Percentiles rank a stretch among this genome's conserved stretches.
Conservation (phyloP, 2,329 filamentous ascomycete species). For the Epichloe sylvatica region DNA sequence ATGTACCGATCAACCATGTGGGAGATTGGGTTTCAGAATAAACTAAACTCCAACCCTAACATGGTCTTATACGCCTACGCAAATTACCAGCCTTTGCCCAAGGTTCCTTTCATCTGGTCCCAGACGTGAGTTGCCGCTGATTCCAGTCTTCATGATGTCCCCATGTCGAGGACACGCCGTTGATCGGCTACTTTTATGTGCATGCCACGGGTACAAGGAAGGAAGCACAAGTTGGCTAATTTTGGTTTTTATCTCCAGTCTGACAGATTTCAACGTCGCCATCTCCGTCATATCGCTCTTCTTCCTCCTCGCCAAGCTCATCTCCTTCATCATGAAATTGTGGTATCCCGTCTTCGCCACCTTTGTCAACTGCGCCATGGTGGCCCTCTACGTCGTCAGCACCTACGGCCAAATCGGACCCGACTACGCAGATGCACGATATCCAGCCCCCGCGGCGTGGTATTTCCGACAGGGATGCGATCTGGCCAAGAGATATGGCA, state of each 20-base stretch:
- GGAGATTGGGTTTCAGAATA: slow-evolving; percentile 54
- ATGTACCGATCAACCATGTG: slow-evolving; percentile 59
- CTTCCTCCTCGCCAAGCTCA: slow-evolving; percentile 56
- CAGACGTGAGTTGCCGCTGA: slow-evolving; percentile 41
- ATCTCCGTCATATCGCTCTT: slow-evolving; percentile 66
- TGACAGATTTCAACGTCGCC: slow-evolving; percentile 63
- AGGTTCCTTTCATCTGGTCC: slow-evolving; percentile 59
- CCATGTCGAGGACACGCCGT: background rate
- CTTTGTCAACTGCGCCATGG: slow-evolving; percentile 41
- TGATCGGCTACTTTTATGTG: background rate
- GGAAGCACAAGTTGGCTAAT: background rate
- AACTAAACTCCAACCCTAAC: slow-evolving; percentile 60
- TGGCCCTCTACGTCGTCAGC: slow-evolving; percentile 50
- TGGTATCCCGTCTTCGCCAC: slow-evolving; percentile 54
- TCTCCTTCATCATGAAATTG: slow-evolving; percentile 55
- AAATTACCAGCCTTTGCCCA: slow-evolving; percentile 50
- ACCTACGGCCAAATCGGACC: slow-evolving; percentile 59
- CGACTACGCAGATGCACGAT: slow-evolving; percentile 52
- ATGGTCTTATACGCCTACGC: slow-evolving; percentile 59
- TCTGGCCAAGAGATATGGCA: slow-evolving; percentile 39
- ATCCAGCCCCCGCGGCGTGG: slow-evolving; percentile 53
- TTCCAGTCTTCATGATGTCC: background rate
- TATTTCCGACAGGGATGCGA: slow-evolving; percentile 59
- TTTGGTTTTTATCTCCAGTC: slow-evolving; percentile 26
- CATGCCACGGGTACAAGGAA: background rate